Conservation (phyloP, 805 yeast genomes). For the Candida ipomoeae region DNA sequence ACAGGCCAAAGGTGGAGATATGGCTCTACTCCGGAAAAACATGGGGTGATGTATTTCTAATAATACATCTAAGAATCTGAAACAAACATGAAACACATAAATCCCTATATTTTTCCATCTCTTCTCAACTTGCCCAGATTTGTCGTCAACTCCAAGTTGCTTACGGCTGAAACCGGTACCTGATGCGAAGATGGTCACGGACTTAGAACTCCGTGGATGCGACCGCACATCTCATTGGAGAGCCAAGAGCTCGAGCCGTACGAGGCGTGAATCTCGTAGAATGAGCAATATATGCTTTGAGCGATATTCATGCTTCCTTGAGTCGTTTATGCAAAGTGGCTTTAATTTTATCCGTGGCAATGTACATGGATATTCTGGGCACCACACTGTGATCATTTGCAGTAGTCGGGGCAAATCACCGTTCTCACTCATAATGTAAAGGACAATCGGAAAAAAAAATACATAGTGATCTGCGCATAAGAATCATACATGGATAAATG, state of each 20-base stretch:
- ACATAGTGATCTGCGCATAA: too few species aligned
- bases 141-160: background rate
- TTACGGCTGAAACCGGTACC: conserved; percentile 4
- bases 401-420: too few species aligned
- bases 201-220: background rate
- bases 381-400: too few species aligned
- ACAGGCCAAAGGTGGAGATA: background rate
- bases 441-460: too few species aligned
- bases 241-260: background rate
- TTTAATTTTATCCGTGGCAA: background rate
- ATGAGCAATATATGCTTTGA: background rate
- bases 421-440: too few species aligned
- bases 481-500: too few species aligned
- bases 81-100: too few species aligned
- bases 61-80: too few species aligned
- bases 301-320: background rate
- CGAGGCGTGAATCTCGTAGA: background rate
- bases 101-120: too few species aligned
- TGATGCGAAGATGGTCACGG: conserved; percentile 3
- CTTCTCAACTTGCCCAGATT: too few species aligned
- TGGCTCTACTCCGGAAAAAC: background rate
- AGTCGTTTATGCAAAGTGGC: background rate
- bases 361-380: background rate
- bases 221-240: background rate
- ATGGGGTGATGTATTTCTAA: too few species aligned